These are phyloP conservation scores for Malus hybrid DNA, from an alignment of 331 rosid genomes.

Conservation along the genomic window DNA sequence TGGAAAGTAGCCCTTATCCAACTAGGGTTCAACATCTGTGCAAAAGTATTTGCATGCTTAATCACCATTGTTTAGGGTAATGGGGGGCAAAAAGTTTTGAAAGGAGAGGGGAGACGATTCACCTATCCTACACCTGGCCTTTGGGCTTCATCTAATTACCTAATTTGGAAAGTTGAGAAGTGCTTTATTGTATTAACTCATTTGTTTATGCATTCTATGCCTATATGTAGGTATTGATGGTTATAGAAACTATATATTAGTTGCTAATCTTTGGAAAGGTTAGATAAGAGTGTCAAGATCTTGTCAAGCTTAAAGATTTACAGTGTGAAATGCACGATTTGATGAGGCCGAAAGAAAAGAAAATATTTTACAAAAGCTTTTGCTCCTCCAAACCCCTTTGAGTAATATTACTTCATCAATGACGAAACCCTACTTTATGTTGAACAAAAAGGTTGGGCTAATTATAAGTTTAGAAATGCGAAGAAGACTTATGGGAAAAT, in stretches of 20 bases:
- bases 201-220: conserved; percentile 9
- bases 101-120: conserved; percentile 24
- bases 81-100: conserved; percentile 23
- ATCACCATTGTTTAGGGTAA: conserved; percentile 18
- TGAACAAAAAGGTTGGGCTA: neutral
- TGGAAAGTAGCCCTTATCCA: conserved; percentile 30
- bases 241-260: conserved; percentile 26
- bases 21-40: conserved; percentile 29
- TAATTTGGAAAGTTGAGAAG: conserved; percentile 20
- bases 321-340: conserved; percentile 17
- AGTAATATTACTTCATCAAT: conserved; percentile 4
- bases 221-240: conserved; percentile 39
- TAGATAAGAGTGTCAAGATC: conserved; percentile 24
- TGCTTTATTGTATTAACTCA: conserved; percentile 20
- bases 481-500: neutral
- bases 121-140: conserved; percentile 35
- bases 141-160: conserved; percentile 17
- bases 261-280: conserved; percentile 13
- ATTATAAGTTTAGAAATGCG: too few species aligned
- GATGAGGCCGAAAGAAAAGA: neutral
- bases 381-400: neutral
- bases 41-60: conserved; percentile 10
- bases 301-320: conserved; percentile 14
- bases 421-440: neutral
- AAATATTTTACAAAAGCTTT: neutral